Base-by-base conservation (phyloP, 768 basidiomycete genomes). In the Tricholoma hemisulphureum region DNA sequence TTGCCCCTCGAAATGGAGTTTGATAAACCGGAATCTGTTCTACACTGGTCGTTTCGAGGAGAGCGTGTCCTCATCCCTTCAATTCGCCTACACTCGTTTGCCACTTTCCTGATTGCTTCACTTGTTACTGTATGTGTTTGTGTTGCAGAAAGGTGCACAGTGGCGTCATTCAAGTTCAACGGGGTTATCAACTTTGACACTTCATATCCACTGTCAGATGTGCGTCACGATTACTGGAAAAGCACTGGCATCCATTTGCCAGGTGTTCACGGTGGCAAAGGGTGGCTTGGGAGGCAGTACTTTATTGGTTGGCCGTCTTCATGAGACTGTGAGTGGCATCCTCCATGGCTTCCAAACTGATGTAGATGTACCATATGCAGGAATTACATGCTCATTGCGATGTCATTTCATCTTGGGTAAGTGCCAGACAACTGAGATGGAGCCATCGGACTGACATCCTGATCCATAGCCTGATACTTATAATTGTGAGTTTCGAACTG, bases 321-420 rank as follows among this genome's bases (percentile, higher is more conserved):
- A 68, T 85, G 24, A 75, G 88, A 75, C 68, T 91, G 89, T 89
- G 66, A 69, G 86, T 69, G 16, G 16, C 6, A 11, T 35, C 52
- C 26, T 32, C n/a, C 11, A 16, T 31, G 16, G 31, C 21, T 23
- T 24, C 14, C 45, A 14, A 28, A 9, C 9, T 28, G 13, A 49
- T 52, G 43, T 23, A 18, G 13, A 41, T 28, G 9, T 53, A 37
- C 10, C 23, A 28, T 29, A n/a, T 8, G 9, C 28, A 89, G 88
- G 55, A 71, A 81, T 58, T 90, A 89, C 65, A 89, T 91, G 87
- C 77, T 91, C 14, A 74, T 86, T 52, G 80, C 84, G 23, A 89
- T 89, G 87, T 83, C 87, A 20, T 83, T 86, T 60, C 82, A 88
- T 55, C 56, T 83, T n/a, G 81, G 85, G 88, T 89, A 65, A 69